Evolutionary conservation across 2,329 filamentous ascomycete species (phyloP).

Genomic region (Chaetomiaceae sp.): DNA sequence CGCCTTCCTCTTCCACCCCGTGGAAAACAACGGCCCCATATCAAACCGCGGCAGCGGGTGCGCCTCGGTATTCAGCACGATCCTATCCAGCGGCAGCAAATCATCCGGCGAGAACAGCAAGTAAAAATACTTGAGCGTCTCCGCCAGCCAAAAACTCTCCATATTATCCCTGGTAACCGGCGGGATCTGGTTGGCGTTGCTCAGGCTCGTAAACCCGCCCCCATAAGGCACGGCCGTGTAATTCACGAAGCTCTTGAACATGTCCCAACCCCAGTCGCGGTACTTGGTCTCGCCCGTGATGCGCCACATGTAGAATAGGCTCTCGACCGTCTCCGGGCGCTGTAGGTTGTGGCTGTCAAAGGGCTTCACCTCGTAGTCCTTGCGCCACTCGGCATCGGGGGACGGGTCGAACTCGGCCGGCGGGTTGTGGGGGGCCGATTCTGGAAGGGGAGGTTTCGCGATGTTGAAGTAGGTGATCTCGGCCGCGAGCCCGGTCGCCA

Average conservation of each 20-base stretch:
- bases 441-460: slow-evolving; percentile 61
- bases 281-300: slow-evolving; percentile 89
- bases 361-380: slow-evolving; percentile 75
- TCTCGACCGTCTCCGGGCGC: slow-evolving; percentile 94
- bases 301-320: slow-evolving; percentile 96
- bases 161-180: slow-evolving; percentile 78
- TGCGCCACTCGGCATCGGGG: slow-evolving; percentile 61
- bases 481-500: slow-evolving; percentile 83
- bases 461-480: slow-evolving; percentile 93
- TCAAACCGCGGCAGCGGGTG: slow-evolving; percentile 87
- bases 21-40: slow-evolving; percentile 69
- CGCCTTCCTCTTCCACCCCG: slow-evolving; percentile 73
- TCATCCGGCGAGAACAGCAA: slow-evolving; percentile 84
- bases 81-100: slow-evolving; percentile 74
- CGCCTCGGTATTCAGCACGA: slow-evolving; percentile 95
- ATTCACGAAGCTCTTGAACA: slow-evolving; percentile 89
- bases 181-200: slow-evolving; percentile 68
- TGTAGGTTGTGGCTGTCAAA: slow-evolving; percentile 91
- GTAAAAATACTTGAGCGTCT: slow-evolving; percentile 97
- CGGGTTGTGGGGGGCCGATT: slow-evolving; percentile 48
- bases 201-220: slow-evolving; percentile 77
- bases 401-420: slow-evolving; percentile 48
- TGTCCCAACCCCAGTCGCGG: slow-evolving; percentile 96
- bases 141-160: slow-evolving; percentile 98
- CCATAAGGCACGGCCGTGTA: slow-evolving; percentile 75